Evolutionary conservation across 2,329 filamentous ascomycete genomes (phyloP), one percentile per base, ranked within the genome.

Genomic region (Mariannaea elegans): DNA sequence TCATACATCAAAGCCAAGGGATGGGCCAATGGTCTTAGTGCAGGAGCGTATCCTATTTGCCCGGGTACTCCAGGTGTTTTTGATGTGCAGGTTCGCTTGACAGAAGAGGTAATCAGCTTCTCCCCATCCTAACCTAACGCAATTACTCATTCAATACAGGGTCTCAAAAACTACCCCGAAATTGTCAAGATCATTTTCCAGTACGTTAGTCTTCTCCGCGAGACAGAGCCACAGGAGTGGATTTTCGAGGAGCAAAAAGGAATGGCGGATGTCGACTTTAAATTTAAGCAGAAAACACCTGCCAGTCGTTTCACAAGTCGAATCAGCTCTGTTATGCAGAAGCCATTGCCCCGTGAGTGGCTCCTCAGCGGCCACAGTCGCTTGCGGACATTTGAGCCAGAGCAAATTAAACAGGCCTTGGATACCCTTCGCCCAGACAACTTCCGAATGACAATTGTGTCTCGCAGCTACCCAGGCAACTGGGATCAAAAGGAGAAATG

Each of bases 401-500:
- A 87, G n/a, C 81, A 86, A 48, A 97, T 99, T 73, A 83, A 87
- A 65, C 82, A 90, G 64, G 91, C 89, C 0, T 81, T 98, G 68
- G 83, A 85, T 4, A 91, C 87, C 71, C 78, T 99, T 46, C 85
- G 89, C 18, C 91, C 94, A 0, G 94, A 98, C 73, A 98, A 97
- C 73, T 93, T 98, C 79, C 87, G 92, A 27, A 84, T 97, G 75
- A 89, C 87, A 2, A 83, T 98, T 48, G 87, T 96, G 24, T 94
- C 93, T 21, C 91, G 93, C 71, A 90, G 91, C 8, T 91, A 89
- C 66, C 94, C 94, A 0, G 94, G 93, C 0, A 84, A 87, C 50
- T 97, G 93, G 92, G 85, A 96, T 65, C 80, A 89, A 74, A 96
- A 91, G 72, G 95, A 99, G 80, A 93, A 94, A 73, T 99, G 95